Evolutionary conservation across 2,329 filamentous ascomycete genomes (phyloP).

Genomic region (Xylaria sp.): DNA sequence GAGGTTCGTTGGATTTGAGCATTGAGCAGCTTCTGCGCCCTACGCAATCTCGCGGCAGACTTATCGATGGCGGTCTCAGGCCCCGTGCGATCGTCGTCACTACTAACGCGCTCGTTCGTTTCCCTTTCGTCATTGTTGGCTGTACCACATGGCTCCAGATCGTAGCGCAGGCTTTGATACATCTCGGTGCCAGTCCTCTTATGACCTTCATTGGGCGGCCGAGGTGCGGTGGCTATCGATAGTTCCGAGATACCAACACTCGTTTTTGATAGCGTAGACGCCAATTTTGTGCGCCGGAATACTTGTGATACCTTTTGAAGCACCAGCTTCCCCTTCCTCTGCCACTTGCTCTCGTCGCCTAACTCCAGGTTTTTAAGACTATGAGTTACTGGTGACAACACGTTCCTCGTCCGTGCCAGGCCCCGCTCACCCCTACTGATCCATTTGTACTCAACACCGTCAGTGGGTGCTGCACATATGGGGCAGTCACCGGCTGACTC

Average conservation of each 20-base stretch:
- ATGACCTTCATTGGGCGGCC: neutral
- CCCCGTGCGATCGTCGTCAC: conserved; percentile 29
- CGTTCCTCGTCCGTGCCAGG: conserved; percentile 27
- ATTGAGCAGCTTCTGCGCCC: conserved; percentile 32
- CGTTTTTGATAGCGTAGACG: too few relatives aligned
- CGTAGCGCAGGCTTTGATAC: conserved; percentile 27
- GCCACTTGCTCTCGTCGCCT: neutral
- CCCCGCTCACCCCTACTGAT: conserved; percentile 33
- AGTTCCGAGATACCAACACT: too few relatives aligned
- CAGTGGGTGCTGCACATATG: conserved; percentile 35
- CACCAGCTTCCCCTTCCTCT: conserved; percentile 20
- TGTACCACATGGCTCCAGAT: neutral
- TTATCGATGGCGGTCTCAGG: conserved; percentile 23
- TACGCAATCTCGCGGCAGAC: conserved; percentile 28
- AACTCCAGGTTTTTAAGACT: conserved; percentile 8
- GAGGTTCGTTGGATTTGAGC: neutral
- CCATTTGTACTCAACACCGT: conserved; percentile 33
- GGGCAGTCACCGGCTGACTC: conserved; percentile 29
- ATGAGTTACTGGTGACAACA: conserved; percentile 17
- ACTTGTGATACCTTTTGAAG: conserved; percentile 19
- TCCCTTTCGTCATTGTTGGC: conserved; percentile 14
- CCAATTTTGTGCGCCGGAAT: conserved; percentile 19
- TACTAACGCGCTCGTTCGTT: conserved; percentile 4
- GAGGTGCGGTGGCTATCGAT: neutral
- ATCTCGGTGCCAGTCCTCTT: conserved; percentile 31